Evolutionary conservation across 495 filamentous ascomycete genomes (phyloP).

Genomic region (Lasiosphaeria hispida): DNA sequence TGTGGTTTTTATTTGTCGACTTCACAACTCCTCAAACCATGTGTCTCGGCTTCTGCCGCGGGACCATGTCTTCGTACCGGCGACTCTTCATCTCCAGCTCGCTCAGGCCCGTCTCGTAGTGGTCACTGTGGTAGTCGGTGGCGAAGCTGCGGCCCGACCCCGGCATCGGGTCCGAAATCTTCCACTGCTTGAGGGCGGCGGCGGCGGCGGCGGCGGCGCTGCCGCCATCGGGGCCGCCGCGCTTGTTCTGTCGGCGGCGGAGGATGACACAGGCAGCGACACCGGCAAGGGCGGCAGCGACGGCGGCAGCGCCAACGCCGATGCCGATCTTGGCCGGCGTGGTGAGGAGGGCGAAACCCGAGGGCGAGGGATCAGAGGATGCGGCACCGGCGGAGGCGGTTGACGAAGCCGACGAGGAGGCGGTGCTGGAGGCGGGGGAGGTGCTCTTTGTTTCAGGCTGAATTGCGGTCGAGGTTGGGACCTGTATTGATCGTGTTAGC

Average conservation of each 20-base stretch:
- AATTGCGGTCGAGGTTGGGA: background rate
- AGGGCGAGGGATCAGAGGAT: background rate
- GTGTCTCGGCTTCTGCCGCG: constrained; percentile 38
- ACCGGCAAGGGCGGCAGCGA: constrained; percentile 27
- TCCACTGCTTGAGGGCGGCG: constrained; percentile 19
- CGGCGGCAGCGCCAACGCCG: constrained; percentile 40
- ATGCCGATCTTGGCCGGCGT: constrained; percentile 44
- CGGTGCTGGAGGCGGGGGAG: constrained; percentile 8
- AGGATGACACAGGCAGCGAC: constrained; percentile 30
- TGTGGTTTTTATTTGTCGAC: constrained; percentile 2
- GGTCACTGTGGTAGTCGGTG: constrained; percentile 25
- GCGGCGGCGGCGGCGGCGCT: constrained; percentile 23
- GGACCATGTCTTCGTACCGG: constrained; percentile 49
- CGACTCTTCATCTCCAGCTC: constrained; percentile 42
- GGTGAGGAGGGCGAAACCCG: constrained; percentile 23
- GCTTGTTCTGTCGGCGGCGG: constrained; percentile 17
- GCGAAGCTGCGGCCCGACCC: constrained; percentile 35
- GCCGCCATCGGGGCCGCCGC: constrained; percentile 9
- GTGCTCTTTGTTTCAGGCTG: constrained; percentile 9
- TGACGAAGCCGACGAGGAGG: constrained; percentile 5
- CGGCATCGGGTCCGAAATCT: constrained; percentile 46
- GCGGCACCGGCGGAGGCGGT: constrained; percentile 19
- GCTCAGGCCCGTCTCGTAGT: constrained; percentile 26
- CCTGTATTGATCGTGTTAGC: background rate
- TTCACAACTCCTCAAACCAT: constrained; percentile 38